Percentiles rank a stretch among this genome's conserved stretches.
Conservation (phyloP, 192 early-diverging fungal genomes). For the Allomyces macrogynus region DNA sequence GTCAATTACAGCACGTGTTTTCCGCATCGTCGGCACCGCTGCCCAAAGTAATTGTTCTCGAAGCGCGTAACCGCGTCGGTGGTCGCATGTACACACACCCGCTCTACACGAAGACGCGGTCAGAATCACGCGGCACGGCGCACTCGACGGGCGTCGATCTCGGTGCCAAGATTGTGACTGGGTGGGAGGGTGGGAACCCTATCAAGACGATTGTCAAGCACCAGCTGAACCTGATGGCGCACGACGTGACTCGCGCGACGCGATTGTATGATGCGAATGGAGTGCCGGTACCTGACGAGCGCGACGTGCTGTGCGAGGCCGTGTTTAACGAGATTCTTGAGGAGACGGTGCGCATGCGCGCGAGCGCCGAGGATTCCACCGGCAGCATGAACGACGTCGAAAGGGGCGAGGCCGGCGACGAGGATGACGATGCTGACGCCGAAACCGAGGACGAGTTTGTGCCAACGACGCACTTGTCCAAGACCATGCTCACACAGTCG, state of each 20-base stretch:
- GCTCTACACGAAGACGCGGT: slow-evolving; percentile 6
- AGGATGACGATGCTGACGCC: too few relatives aligned
- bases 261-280: too few relatives aligned
- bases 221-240: slow-evolving; percentile 11
- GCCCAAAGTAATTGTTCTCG: slow-evolving; percentile 19
- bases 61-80: slow-evolving; percentile 20
- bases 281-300: too few relatives aligned
- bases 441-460: too few relatives aligned
- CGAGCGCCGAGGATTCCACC: too few relatives aligned
- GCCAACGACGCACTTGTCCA: too few relatives aligned
- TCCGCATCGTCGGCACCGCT: slow-evolving; percentile 6
- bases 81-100: slow-evolving; percentile 25
- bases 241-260: slow-evolving; percentile 10
- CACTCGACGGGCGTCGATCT: slow-evolving; percentile 14
- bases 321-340: too few relatives aligned
- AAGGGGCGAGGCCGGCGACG: too few relatives aligned
- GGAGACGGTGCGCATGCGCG: too few relatives aligned
- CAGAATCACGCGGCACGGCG: not conserved
- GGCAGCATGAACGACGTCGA: too few relatives aligned
- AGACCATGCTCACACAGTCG: too few relatives aligned
- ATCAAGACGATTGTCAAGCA: slow-evolving; percentile 18
- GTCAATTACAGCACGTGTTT: slow-evolving; percentile 24
- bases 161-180: slow-evolving; percentile 24
- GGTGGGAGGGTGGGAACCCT: slow-evolving; percentile 24
- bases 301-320: too few relatives aligned